Conservation (phyloP, 345 rosid genomes). For the Brassica juncea region DNA sequence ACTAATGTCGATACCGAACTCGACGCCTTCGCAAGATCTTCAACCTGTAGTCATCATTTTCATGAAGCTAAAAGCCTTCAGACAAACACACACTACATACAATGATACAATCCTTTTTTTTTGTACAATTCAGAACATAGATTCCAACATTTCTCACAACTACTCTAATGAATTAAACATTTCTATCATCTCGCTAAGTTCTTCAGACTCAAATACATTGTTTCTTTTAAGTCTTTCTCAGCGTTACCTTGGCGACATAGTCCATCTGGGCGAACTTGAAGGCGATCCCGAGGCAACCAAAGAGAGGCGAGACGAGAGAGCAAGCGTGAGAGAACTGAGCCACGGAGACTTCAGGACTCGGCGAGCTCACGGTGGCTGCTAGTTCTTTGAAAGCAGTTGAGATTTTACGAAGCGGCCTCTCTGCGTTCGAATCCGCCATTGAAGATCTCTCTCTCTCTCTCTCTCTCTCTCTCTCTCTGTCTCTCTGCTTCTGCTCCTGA, state of each 20-base stretch:
- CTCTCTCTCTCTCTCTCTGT: neutral
- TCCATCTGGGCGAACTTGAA: slow-evolving; percentile 97
- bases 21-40: slow-evolving; percentile 73
- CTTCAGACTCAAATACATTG: neutral
- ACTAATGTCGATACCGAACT: slow-evolving; percentile 58
- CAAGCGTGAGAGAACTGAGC: slow-evolving; percentile 66
- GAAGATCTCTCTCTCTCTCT: slow-evolving; percentile 1
- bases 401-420: slow-evolving; percentile 61
- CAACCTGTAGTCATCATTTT: slow-evolving; percentile 55
- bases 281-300: slow-evolving; percentile 89
- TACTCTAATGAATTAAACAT: no score
- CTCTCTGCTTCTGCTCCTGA: neutral
- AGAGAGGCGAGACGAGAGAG: slow-evolving; percentile 89
- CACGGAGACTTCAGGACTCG: slow-evolving; percentile 54
- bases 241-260: slow-evolving; percentile 83
- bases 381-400: slow-evolving; percentile 65
- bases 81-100: slow-evolving; percentile 1
- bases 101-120: neutral
- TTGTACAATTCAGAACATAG: slow-evolving; percentile 10
- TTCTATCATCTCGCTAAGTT: neutral
- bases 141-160: neutral
- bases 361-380: slow-evolving; percentile 47
- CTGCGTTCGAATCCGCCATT: slow-evolving; percentile 51
- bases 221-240: neutral
- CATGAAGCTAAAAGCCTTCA: neutral